These are phyloP conservation scores for Circinella umbellata DNA, from an alignment of 371 early-diverging fungal species.

Conservation along the genomic window DNA sequence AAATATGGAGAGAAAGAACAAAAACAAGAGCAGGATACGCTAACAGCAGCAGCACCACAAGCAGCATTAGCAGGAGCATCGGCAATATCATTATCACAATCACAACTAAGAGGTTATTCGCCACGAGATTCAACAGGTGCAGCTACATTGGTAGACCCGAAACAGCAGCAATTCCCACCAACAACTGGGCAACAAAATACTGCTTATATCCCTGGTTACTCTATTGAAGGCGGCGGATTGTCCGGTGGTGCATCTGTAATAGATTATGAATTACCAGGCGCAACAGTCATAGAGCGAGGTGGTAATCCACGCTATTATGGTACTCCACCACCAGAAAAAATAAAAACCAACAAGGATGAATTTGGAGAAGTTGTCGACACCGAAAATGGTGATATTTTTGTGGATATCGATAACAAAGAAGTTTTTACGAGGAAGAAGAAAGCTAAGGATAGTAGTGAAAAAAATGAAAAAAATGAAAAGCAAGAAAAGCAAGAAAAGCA, in stretches of 20 bases:
- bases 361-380: constrained; percentile 13
- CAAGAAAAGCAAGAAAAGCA: not conserved
- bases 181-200: not conserved
- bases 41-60: too few relatives aligned
- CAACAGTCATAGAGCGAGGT: constrained; percentile 13
- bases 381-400: constrained; percentile 16
- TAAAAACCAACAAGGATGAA: not conserved
- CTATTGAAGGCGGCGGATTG: not conserved
- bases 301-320: constrained; percentile 18
- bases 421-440: constrained; percentile 6
- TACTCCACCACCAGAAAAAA: constrained; percentile 8
- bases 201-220: not conserved
- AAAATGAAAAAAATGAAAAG: constrained; percentile 3
- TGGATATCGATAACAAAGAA: constrained; percentile 16
- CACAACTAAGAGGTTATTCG: not conserved
- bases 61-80: too few relatives aligned
- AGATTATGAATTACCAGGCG: constrained; percentile 6
- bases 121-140: constrained; percentile 1
- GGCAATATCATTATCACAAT: not conserved
- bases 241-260: not conserved
- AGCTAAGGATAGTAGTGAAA: not conserved
- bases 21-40: not conserved
- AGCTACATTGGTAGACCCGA: not conserved
- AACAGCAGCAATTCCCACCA: not conserved
- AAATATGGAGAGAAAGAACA: not conserved